phyloP scores from a whole-genome alignment of 2,329 filamentous ascomycete species.

The Cordyceps sp. region DNA sequence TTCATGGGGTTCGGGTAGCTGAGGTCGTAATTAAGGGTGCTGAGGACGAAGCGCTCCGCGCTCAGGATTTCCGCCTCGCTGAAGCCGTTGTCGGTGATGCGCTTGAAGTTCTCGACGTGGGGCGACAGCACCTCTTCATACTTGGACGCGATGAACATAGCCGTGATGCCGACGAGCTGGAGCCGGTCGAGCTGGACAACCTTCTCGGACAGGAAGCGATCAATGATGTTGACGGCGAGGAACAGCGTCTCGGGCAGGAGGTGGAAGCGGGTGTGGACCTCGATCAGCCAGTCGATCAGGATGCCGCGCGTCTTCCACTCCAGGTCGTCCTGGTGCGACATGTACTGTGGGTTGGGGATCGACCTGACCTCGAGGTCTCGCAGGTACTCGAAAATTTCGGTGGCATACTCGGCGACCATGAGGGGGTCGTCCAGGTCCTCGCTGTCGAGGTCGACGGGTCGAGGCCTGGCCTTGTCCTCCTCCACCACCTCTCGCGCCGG shows the following conservation, averaged over 20 bases:
- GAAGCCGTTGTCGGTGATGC: constrained; percentile 94
- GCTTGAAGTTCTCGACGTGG: constrained; percentile 91
- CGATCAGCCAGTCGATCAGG: constrained; percentile 93
- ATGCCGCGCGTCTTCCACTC: constrained; percentile 99
- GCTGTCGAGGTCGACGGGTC: constrained; percentile 52
- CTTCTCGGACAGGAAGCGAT: constrained; percentile 90
- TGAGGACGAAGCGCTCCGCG: constrained; percentile 89
- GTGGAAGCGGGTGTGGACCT: constrained; percentile 94
- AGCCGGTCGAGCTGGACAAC: constrained; percentile 91
- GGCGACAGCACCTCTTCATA: constrained; percentile 97
- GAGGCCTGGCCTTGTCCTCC: constrained; percentile 11
- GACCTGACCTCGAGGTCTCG: constrained; percentile 66
- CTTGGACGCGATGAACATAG: constrained; percentile 99
- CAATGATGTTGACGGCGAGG: constrained; percentile 94
- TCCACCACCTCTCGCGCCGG: too few species aligned
- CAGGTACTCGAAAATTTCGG: constrained; percentile 94
- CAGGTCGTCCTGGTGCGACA: constrained; percentile 82
- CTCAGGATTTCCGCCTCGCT: constrained; percentile 87
- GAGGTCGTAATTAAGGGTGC: constrained; percentile 85
- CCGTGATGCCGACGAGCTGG: constrained; percentile 90
- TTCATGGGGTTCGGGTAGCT: constrained; percentile 99
- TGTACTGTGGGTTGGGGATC: constrained; percentile 82
- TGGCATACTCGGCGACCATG: constrained; percentile 96
- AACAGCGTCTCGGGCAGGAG: constrained; percentile 92
- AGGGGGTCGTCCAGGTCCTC: constrained; percentile 88